These are phyloP conservation scores for Jaapia argillacea DNA, from an alignment of 768 basidiomycete species.

Conservation along the genomic window DNA sequence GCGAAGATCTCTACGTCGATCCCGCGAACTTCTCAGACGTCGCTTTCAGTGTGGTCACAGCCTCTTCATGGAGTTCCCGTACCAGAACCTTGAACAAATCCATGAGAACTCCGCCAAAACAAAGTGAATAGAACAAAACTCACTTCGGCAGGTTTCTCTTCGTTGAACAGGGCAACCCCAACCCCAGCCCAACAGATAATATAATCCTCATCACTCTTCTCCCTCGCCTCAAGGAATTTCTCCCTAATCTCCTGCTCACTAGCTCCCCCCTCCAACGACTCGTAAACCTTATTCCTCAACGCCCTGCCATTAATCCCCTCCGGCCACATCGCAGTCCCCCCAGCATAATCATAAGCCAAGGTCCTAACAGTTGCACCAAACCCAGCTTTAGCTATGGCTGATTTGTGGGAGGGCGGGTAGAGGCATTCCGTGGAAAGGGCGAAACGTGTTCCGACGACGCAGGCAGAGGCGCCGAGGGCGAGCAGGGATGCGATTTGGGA, in stretches of 20 bases:
- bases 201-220: constrained; percentile 35
- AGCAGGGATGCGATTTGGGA: constrained; percentile 56
- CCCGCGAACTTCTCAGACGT: not conserved
- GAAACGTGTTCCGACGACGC: constrained; percentile 68
- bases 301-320: constrained; percentile 34
- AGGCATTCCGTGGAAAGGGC: constrained; percentile 53
- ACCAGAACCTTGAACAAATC: constrained; percentile 36
- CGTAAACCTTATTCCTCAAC: constrained; percentile 44
- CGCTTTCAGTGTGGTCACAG: too few relatives aligned
- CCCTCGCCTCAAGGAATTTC: constrained; percentile 36
- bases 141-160: constrained; percentile 30
- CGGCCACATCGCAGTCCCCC: constrained; percentile 22
- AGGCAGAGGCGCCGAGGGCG: constrained; percentile 57
- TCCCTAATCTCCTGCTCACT: constrained; percentile 29
- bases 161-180: constrained; percentile 47
- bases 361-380: constrained; percentile 19
- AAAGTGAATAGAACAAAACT: constrained; percentile 5
- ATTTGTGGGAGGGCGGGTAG: constrained; percentile 23
- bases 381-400: constrained; percentile 18
- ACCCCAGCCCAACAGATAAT: constrained; percentile 63
- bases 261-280: constrained; percentile 42
- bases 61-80: constrained; percentile 39
- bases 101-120: not conserved
- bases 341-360: constrained; percentile 21
- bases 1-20: too few relatives aligned